Base-by-base conservation (phyloP, 176 grass and related monocot species). In the Juncus effusus region DNA sequence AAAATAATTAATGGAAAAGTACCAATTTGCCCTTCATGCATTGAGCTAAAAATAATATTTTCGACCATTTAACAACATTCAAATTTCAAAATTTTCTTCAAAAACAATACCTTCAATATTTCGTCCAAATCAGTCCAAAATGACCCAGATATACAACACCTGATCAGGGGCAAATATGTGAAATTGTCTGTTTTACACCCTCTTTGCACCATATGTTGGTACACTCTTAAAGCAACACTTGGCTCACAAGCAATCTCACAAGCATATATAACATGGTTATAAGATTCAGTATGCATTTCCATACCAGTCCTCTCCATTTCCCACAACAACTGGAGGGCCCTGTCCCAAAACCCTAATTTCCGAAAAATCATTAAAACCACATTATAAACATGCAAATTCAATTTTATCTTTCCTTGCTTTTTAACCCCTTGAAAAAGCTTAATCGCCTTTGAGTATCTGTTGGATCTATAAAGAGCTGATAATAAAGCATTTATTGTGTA, bases 401-500 rank as follows among this genome's bases (percentile, higher is more conserved):
- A 77, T 11, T 79, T 13, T 0, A 35, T 35, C 0, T 64, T 66
- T 42, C 80, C 53, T 61, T 88, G 74, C 61, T 28, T 56, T 67
- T 84, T 85, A 41, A 96, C 78, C 65, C 82, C 65, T 56, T 89
- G 82, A 50, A 96, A 91, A 65, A 96, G 77, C 37, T 86, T 51
- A 42, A 96, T 65, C 50, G 60, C 82, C 11, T 96, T 87, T 54
- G 70, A 81, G 69, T 69, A 88, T 37, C 77, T 73, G 53, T 70
- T 76, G 70, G 93, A 91, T 59, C 80, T 88, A 61, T 96, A 88
- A 52, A 96, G 76, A 1, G 82, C 79, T 50, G 79, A 81, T 62
- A 96, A 40, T 16, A 96, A 83, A 68, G 85, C 84, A 49, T 76
- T 88, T 87, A 87, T 91, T 64, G 93, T 96, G 69, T 96, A 96